phyloP scores from a whole-genome alignment of 1,139 yeast genomes.

The Yamadazyma atmosphaerica region DNA sequence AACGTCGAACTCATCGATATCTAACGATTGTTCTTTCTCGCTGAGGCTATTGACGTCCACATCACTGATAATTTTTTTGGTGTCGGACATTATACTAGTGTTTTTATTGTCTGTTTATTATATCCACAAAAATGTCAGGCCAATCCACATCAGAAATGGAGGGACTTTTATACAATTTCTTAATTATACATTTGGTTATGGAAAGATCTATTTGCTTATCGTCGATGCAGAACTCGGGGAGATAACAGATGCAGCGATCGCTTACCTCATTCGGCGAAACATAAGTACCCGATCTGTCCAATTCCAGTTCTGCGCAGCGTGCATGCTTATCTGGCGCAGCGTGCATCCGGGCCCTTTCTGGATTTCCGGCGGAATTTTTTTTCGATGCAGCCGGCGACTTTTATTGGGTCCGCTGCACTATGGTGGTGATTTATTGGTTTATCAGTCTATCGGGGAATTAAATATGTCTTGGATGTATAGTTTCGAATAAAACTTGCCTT shows the following conservation, averaged over 20 bases:
- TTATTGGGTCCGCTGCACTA: neutral
- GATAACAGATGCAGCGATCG: neutral
- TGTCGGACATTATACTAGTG: neutral
- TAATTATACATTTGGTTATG: too few relatives aligned
- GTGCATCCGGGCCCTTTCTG: too few relatives aligned
- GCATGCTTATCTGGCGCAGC: too few relatives aligned
- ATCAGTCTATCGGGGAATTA: too few relatives aligned
- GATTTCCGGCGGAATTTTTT: neutral
- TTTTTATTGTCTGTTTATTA: neutral
- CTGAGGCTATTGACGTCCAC: conserved; percentile 13
- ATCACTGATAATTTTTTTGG: conserved; percentile 15
- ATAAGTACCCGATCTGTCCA: neutral
- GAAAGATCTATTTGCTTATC: too few relatives aligned
- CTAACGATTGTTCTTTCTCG: conserved; percentile 9
- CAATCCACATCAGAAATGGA: too few relatives aligned
- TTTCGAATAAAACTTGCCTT: conserved; percentile 2
- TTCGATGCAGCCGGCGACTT: neutral
- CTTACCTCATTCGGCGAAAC: neutral
- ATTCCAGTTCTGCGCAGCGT: neutral
- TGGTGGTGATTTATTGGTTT: too few relatives aligned
- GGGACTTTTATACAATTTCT: neutral
- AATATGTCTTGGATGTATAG: too few relatives aligned
- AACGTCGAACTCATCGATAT: conserved; percentile 4
- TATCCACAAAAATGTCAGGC: too few relatives aligned
- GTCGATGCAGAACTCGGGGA: too few relatives aligned